Conservation (phyloP, 305 asterid genomes). For the Fraxinus floribunda region DNA sequence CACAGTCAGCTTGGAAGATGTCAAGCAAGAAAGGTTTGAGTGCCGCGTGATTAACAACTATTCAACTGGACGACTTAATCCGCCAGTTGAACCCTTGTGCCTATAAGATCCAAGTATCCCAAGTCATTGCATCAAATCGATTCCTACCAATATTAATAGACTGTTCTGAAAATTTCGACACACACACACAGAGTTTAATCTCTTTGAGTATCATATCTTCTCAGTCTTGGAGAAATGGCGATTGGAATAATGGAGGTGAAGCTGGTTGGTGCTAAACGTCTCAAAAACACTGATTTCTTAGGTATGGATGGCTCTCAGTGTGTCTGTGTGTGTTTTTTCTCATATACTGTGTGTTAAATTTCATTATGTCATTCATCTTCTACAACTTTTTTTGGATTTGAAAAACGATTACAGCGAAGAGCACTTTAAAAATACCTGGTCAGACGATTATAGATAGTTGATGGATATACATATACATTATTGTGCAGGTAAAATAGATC, state of each 20-base stretch:
- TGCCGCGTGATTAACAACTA: neutral
- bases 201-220: neutral
- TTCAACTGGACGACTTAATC: neutral
- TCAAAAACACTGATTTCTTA: neutral
- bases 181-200: neutral
- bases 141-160: neutral
- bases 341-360: too few relatives aligned
- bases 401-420: too few relatives aligned
- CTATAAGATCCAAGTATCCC: neutral
- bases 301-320: neutral
- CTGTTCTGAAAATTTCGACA: neutral
- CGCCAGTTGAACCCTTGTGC: neutral
- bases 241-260: neutral
- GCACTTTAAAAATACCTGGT: neutral
- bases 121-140: neutral
- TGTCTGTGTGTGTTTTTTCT: neutral
- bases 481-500: constrained; percentile 52
- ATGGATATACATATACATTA: neutral
- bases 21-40: neutral
- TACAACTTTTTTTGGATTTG: neutral
- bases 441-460: neutral
- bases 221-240: neutral
- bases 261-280: neutral
- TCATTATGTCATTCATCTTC: neutral
- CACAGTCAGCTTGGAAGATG: neutral